Percentiles rank a stretch among this genome's conserved stretches.
phyloP scores from a whole-genome alignment of 2,329 filamentous ascomycete species.

The Ciborinia camelliae region DNA sequence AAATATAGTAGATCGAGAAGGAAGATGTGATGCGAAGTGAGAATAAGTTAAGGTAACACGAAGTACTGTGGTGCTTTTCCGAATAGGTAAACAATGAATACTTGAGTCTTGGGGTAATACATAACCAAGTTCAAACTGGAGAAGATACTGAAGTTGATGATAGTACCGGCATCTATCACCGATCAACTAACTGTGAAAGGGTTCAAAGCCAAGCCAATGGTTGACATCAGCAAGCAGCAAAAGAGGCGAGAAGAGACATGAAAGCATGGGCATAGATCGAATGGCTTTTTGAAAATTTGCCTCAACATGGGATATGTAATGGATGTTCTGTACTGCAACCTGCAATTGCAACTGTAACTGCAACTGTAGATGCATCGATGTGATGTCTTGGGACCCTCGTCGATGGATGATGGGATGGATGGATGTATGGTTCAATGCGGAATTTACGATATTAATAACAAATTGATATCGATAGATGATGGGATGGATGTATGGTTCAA shows the following conservation, averaged over 20 bases:
- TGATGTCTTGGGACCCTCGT: not conserved
- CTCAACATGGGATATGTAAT: conserved; percentile 9
- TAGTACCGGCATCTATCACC: not conserved
- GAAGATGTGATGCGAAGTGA: not conserved
- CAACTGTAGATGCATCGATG: not conserved
- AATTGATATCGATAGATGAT: too few relatives aligned
- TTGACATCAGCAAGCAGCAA: conserved; percentile 11
- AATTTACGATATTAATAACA: not conserved
- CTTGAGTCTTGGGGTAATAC: not conserved
- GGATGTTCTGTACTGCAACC: conserved; percentile 16
- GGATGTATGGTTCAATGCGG: not conserved
- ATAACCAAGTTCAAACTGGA: not conserved
- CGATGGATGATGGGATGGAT: not conserved
- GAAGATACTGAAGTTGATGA: not conserved
- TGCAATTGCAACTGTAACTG: conserved; percentile 2
- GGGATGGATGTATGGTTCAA: not conserved
- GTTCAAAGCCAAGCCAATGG: not conserved
- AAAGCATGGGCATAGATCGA: not conserved
- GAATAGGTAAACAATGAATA: conserved; percentile 2
- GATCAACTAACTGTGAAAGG: not conserved
- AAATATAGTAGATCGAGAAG: not conserved
- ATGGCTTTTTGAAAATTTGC: not conserved
- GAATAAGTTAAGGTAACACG: not conserved
- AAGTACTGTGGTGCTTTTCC: conserved; percentile 1
- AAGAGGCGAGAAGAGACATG: not conserved